A percentile compares a stretch with the other conserved stretches of the same genome.
Evolutionary conservation across 139 green algal species (phyloP).

Genomic region (Tetradesmus lagerheimii): DNA sequence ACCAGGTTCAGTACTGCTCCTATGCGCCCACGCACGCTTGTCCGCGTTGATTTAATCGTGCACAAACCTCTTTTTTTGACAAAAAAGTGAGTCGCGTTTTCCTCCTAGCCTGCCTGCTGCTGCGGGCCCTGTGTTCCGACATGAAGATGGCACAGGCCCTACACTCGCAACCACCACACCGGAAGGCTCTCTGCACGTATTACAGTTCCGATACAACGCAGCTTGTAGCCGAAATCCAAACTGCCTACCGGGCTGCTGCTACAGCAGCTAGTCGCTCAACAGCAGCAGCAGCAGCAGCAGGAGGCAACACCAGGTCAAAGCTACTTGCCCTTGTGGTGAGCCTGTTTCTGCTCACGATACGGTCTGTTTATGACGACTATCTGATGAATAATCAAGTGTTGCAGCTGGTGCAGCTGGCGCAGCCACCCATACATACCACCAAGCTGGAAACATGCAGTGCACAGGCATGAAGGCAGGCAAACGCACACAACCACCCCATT

Average conservation of each 20-base stretch:
- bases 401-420: no score
- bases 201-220: not conserved
- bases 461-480: no score
- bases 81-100: not conserved
- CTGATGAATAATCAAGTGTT: not conserved
- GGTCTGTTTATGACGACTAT: not conserved
- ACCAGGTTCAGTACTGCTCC: no score
- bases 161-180: not conserved
- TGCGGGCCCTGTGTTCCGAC: not conserved
- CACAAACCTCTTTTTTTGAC: no score
- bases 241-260: not conserved
- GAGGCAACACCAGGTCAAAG: not conserved
- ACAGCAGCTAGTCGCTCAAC: no score
- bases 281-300: not conserved
- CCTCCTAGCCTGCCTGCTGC: not conserved
- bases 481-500: no score
- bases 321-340: conserved; percentile 18
- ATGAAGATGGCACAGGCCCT: not conserved
- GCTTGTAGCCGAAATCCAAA: not conserved
- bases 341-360: not conserved
- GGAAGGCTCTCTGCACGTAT: conserved; percentile 16
- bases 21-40: no score
- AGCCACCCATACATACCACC: no score
- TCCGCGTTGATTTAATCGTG: no score
- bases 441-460: no score